Conservation (phyloP, 345 rosid genomes). For the Rhizophora mangle region DNA sequence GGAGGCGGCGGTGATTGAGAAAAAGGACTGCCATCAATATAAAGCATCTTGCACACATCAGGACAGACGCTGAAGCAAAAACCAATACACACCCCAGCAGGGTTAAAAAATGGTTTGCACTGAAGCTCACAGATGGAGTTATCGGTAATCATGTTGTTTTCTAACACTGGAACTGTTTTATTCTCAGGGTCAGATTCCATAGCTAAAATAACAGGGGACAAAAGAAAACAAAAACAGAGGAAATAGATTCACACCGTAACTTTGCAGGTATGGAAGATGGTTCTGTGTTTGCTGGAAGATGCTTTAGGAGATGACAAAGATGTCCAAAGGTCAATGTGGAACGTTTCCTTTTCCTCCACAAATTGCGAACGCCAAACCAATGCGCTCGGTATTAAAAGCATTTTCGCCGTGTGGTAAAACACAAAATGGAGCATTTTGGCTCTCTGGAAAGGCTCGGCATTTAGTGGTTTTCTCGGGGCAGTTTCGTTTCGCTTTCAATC, state of each 20-base stretch:
- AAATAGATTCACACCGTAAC: background rate
- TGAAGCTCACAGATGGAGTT: background rate
- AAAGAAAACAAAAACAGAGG: constrained; percentile 5
- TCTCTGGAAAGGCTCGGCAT: too few species aligned
- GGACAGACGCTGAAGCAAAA: constrained; percentile 4
- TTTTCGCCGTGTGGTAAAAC: too few species aligned
- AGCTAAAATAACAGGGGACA: background rate
- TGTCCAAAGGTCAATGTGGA: too few species aligned
- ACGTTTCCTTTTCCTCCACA: too few species aligned
- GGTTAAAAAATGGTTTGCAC: background rate
- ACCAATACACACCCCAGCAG: background rate
- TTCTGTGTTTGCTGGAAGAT: too few species aligned
- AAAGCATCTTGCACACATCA: background rate
- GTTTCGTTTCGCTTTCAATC: background rate
- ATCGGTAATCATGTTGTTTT: too few species aligned
- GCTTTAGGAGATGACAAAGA: background rate
- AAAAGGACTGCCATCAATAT: too few species aligned
- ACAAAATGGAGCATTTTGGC: too few species aligned
- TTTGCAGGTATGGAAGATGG: background rate
- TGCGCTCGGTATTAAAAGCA: too few species aligned
- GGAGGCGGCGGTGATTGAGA: background rate
- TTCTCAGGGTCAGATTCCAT: constrained; percentile 5
- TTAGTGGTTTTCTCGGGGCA: too few species aligned
- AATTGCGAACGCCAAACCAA: too few species aligned
- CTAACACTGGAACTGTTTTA: background rate